Evolutionary conservation across 306 rosid genomes (phyloP), one percentile per base, ranked within the genome.

Genomic region (Medicago arabica): DNA sequence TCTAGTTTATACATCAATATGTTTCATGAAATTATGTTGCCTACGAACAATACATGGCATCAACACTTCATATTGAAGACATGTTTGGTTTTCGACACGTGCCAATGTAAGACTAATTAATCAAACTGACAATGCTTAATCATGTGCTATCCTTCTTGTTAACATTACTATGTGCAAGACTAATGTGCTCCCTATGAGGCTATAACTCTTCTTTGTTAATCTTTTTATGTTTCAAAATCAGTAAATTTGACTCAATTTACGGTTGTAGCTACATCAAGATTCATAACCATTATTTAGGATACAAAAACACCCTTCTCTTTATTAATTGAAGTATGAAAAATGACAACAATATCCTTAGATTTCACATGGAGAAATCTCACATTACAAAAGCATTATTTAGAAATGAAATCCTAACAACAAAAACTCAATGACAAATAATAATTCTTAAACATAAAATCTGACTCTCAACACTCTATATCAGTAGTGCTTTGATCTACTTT

Each of bases 341-440:
- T 13, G 6, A 21, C 57, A 67, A 44, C 53, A 44, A 13, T 4
- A 21, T 44, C 13, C 19, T 8, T 2, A 53, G 28, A 69, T 47
- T 69, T 69, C 43, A 60, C 11, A 49, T 2, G 8, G 31, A 50
- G 73, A 50, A 69, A 51, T 69, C 63, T 57, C 25, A 16, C 1
- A 51, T 34, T 69, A 50, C 11, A 67, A 13, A 39, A 11, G 7
- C 34, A 11, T 11, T 7, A 70, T 31, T 51, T 53, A 10, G 36
- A 70, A 23, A 25, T 28, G 34, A 74, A 74, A 28, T 40, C 19
- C 18, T 9, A 60, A 60, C 39, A 43, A 9, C 59, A 44, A 43
- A 8, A 59, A 59, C 17, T 41, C 13, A 59, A 10, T 15, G 60
- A 43, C 9, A 44, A 0, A 59, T 25, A 25, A 59, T 7, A 10